Conservation (phyloP, 2,329 filamentous ascomycete species). For the Blumeriella jaapii region DNA sequence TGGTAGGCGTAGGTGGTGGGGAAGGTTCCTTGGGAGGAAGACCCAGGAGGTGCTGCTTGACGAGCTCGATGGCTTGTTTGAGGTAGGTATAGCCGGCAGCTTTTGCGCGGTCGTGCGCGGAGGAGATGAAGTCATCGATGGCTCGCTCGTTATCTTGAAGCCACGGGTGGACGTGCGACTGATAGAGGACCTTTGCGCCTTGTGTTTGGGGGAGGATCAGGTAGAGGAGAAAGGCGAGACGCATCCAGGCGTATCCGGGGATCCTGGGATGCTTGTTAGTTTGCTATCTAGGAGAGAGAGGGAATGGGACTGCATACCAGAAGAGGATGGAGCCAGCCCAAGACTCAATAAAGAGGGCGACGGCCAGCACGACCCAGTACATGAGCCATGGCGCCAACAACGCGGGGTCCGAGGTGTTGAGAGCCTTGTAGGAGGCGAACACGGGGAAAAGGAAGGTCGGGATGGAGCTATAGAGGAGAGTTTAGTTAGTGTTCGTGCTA, state of each 20-base stretch:
- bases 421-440: slow-evolving; percentile 95
- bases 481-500: background rate
- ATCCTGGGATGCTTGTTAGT: slow-evolving; percentile 40
- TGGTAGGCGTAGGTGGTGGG: slow-evolving; percentile 36
- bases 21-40: slow-evolving; percentile 45
- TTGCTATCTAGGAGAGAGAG: background rate
- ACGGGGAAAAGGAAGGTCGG: slow-evolving; percentile 88
- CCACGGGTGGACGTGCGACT: slow-evolving; percentile 77
- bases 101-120: slow-evolving; percentile 67
- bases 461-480: slow-evolving; percentile 49
- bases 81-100: slow-evolving; percentile 66
- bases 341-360: slow-evolving; percentile 70
- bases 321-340: slow-evolving; percentile 78
- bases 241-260: slow-evolving; percentile 88
- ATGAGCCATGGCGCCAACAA: slow-evolving; percentile 95
- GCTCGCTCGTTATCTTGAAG: slow-evolving; percentile 74
- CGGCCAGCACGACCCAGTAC: slow-evolving; percentile 93
- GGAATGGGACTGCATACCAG: slow-evolving; percentile 43
- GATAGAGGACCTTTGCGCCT: slow-evolving; percentile 77
- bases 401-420: slow-evolving; percentile 81
- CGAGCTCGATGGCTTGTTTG: slow-evolving; percentile 55
- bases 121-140: slow-evolving; percentile 84
- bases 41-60: slow-evolving; percentile 71
- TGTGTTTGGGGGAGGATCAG: slow-evolving; percentile 97
- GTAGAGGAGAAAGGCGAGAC: slow-evolving; percentile 79